A percentile compares a stretch with the other conserved stretches of the same genome.
Conservation (phyloP, 2,329 filamentous ascomycete genomes). For the Curvularia verruculosa region DNA sequence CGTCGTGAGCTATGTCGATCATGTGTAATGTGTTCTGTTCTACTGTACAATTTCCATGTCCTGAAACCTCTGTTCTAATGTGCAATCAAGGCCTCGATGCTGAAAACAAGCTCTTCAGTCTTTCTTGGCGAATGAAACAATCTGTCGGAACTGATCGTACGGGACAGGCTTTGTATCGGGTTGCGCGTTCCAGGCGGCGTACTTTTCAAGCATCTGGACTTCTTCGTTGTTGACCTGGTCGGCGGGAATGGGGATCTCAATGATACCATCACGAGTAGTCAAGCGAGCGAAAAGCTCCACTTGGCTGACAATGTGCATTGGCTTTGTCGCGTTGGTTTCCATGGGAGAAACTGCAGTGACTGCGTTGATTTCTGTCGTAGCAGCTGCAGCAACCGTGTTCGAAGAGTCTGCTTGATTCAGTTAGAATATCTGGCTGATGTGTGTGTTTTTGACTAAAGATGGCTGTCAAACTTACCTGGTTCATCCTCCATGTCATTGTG, state of each 20-base stretch:
- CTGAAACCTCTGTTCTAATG: no score
- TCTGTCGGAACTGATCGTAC: slow-evolving; percentile 13
- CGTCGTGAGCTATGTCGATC: neutral
- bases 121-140: slow-evolving; percentile 18
- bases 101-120: neutral
- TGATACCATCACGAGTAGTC: slow-evolving; percentile 4
- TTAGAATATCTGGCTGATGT: neutral
- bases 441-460: neutral
- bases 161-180: slow-evolving; percentile 1
- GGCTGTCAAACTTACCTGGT: neutral
- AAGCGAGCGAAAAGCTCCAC: slow-evolving; percentile 13
- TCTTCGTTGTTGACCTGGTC: slow-evolving; percentile 11
- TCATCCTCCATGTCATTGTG: neutral
- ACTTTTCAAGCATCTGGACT: slow-evolving; percentile 11
- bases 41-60: no score
- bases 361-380: neutral
- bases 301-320: neutral
- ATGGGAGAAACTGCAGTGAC: neutral
- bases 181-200: slow-evolving; percentile 15
- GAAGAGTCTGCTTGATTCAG: neutral
- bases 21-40: neutral
- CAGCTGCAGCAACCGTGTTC: neutral
- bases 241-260: slow-evolving; percentile 12
- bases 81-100: no score
- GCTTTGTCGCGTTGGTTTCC: neutral